Conservation (phyloP, 2,329 filamentous ascomycete genomes). For the Mycogone perniciosa region DNA sequence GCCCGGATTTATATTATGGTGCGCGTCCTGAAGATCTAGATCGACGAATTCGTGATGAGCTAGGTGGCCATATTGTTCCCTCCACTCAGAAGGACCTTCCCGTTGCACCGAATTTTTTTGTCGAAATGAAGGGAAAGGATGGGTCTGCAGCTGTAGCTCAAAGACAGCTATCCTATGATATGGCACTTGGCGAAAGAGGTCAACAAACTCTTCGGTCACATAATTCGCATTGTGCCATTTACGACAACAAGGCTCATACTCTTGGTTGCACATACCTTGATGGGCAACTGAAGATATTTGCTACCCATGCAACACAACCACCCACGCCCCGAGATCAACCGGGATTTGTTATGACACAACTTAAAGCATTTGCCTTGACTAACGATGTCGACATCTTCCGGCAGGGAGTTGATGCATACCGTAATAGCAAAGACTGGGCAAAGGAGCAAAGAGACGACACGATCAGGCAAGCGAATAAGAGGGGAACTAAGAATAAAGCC, state of each 20-base stretch:
- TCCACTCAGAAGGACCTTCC: constrained; percentile 26
- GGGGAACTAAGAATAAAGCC: not conserved
- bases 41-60: constrained; percentile 18
- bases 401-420: constrained; percentile 31
- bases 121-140: constrained; percentile 32
- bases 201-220: constrained; percentile 31
- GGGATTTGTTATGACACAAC: constrained; percentile 33
- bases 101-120: constrained; percentile 33
- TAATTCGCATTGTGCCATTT: constrained; percentile 22
- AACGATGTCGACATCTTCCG: constrained; percentile 25
- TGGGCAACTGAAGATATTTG: constrained; percentile 31
- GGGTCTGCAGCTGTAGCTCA: constrained; percentile 21
- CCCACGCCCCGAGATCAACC: constrained; percentile 17
- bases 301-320: constrained; percentile 28
- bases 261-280: constrained; percentile 32
- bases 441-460: constrained; percentile 30
- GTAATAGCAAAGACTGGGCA: constrained; percentile 35
- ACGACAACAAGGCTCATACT: constrained; percentile 34
- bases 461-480: constrained; percentile 25
- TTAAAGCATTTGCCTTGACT: constrained; percentile 25
- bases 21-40: constrained; percentile 26
- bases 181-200: constrained; percentile 28
- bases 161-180: constrained; percentile 31
- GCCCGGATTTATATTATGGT: constrained; percentile 31
- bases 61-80: constrained; percentile 27